Percentiles rank a stretch among this genome's conserved stretches.
Conservation (phyloP, 1,139 yeast species). For the Yamadazyma sp. region DNA sequence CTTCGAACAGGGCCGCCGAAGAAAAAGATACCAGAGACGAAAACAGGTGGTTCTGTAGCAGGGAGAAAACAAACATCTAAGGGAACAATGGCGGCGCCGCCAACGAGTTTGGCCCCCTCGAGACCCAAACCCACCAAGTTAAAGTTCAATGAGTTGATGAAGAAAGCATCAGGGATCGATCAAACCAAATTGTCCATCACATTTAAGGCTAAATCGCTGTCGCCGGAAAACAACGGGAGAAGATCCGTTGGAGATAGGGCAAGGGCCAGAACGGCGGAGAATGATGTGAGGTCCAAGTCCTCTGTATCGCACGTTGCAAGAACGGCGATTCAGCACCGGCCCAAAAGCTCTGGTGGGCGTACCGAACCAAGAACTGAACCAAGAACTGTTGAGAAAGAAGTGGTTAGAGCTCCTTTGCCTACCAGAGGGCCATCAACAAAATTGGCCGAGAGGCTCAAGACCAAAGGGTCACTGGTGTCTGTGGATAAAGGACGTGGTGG, state of each 20-base stretch:
- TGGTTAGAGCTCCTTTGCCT: slow-evolving; percentile 24
- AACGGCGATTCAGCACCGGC: no score
- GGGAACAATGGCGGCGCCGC: slow-evolving; percentile 10
- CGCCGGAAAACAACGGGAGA: slow-evolving; percentile 23
- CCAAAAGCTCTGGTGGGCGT: neutral
- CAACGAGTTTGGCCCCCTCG: slow-evolving; percentile 6
- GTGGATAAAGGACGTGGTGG: no score
- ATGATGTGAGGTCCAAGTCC: no score
- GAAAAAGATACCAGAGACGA: neutral
- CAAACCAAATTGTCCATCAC: slow-evolving; percentile 40
- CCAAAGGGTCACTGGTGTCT: no score
- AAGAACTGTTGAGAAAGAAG: neutral
- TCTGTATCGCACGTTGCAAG: no score
- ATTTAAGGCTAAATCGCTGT: slow-evolving; percentile 31
- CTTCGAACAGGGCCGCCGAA: slow-evolving; percentile 11
- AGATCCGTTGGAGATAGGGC: no score
- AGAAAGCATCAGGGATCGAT: slow-evolving; percentile 62
- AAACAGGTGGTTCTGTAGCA: neutral
- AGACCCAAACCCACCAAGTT: slow-evolving; percentile 42
- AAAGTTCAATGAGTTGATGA: slow-evolving; percentile 68
- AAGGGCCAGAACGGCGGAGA: no score
- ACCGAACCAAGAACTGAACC: neutral
- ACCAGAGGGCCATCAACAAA: slow-evolving; percentile 19
- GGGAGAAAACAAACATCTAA: neutral
- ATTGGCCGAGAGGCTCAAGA: slow-evolving; percentile 28